Evolutionary conservation across 2,329 filamentous ascomycete species (phyloP), one percentile per base, ranked within the genome.

Genomic region (Triangularia setosa): DNA sequence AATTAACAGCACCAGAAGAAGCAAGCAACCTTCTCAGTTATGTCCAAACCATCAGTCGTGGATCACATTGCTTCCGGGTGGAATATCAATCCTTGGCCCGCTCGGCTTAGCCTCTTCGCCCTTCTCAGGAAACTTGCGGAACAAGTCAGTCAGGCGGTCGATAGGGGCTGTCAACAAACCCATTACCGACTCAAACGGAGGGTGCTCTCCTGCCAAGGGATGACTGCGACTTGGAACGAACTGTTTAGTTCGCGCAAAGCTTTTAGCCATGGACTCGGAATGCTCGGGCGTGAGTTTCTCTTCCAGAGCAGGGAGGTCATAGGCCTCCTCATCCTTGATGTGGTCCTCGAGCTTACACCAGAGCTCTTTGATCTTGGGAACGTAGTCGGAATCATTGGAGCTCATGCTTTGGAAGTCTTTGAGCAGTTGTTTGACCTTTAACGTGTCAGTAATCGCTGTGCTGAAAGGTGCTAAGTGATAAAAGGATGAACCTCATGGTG

Each of bases 291-390:
- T 58, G 23, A 62, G 33, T 14, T 62, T 62, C 33, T 62, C 35
- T 24, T 62, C 60, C 2, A 62, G 54, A n/a, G 60, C 60, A 11
- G 60, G 60, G 3, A 62, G 54, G 54, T 62, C 60, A 40, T 58
- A 25, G 23, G 23, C 54, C 23, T 62, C 60, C 21, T 62, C 54
- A 16, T 62, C 60, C 40, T 58, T 53, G 60, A 62, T 62, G 24
- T 62, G 60, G 33, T 48, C 35, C 16, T 40, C 53, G 16, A 62
- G 54, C 23, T 62, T 58, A 27, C 23, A 30, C 60, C 60, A 58
- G 33, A 62, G 60, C 23, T 52, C 35, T 23, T 56, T 58, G 23
- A 58, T 25, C 24, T 52, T 54, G 4, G 60, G 60, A 11, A 62
- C 3, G 35, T 62, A 62, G 54, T 52, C 33, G 40, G 60, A 35